Conservation (phyloP, 2,329 filamentous ascomycete species). For the Pestalotiopsis sp. region DNA sequence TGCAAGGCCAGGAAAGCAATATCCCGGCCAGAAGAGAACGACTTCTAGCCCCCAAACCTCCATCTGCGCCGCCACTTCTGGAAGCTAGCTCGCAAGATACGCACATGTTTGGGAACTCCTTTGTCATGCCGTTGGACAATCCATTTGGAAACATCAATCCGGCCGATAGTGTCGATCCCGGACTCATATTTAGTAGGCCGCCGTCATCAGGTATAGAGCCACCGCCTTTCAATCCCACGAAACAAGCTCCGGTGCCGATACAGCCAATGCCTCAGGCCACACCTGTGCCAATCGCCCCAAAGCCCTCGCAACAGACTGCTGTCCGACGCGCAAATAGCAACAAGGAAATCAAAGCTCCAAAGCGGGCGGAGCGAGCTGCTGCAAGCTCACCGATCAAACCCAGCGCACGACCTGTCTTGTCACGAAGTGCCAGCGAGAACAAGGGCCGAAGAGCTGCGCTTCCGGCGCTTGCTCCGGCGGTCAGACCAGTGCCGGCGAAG, state of each 20-base stretch:
- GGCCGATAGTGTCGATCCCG: constrained; percentile 59
- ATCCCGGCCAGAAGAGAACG: constrained; percentile 45
- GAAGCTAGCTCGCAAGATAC: constrained; percentile 40
- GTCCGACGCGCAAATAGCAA: constrained; percentile 49
- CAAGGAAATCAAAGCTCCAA: constrained; percentile 45
- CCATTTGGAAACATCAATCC: constrained; percentile 52
- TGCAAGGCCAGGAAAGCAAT: constrained; percentile 40
- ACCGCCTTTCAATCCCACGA: constrained; percentile 35
- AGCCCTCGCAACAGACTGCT: constrained; percentile 35
- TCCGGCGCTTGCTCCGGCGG: constrained; percentile 51
- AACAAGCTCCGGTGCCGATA: constrained; percentile 30
- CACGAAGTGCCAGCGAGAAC: constrained; percentile 58
- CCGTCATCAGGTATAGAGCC: constrained; percentile 49
- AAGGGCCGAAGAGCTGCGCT: constrained; percentile 47
- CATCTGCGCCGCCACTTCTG: constrained; percentile 34
- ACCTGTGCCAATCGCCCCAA: constrained; percentile 29
- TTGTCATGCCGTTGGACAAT: constrained; percentile 49
- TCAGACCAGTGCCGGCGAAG: constrained; percentile 35
- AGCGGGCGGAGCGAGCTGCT: constrained; percentile 42
- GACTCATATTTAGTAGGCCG: constrained; percentile 58
- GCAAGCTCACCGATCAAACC: constrained; percentile 57
- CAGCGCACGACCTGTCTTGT: constrained; percentile 49
- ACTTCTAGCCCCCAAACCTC: constrained; percentile 53
- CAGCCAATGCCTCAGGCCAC: constrained; percentile 30
- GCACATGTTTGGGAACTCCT: constrained; percentile 43